Conservation (phyloP, 108 stramenopile genomes). For the Aurantiochytrium sp. region DNA sequence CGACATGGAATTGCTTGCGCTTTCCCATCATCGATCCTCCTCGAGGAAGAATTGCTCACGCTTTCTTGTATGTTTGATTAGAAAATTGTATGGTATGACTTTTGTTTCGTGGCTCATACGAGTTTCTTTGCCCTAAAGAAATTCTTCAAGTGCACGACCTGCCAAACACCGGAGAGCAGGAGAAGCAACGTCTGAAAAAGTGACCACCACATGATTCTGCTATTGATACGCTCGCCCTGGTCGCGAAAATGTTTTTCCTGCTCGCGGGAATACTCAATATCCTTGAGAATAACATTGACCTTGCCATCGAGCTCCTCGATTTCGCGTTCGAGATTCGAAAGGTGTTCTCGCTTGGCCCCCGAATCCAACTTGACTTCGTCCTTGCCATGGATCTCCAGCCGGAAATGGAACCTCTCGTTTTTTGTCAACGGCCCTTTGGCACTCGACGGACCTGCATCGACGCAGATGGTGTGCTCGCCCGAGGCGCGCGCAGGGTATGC, state of each 20-base stretch:
- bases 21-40: too few species aligned
- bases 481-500: neutral
- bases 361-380: neutral
- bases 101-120: neutral
- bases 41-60: too few species aligned
- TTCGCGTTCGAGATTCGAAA: slow-evolving; percentile 17
- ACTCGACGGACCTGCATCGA: neutral
- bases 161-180: slow-evolving; percentile 7
- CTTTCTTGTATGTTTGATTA: too few species aligned
- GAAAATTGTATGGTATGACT: too few species aligned
- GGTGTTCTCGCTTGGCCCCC: slow-evolving; percentile 22
- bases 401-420: neutral
- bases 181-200: neutral
- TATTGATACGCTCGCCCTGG: slow-evolving; percentile 6
- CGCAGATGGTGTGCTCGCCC: neutral
- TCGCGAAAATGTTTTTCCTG: slow-evolving; percentile 18
- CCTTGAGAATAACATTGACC: slow-evolving; percentile 1
- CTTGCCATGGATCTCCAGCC: neutral
- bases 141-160: slow-evolving; percentile 11
- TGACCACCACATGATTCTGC: slow-evolving; percentile 26
- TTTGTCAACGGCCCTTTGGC: neutral
- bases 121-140: slow-evolving; percentile 16
- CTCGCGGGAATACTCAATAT: neutral
- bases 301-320: slow-evolving; percentile 20
- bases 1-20: too few species aligned